These are phyloP conservation scores for Fusarium avenaceum DNA, from an alignment of 2,329 filamentous ascomycete genomes.

Conservation along the genomic window DNA sequence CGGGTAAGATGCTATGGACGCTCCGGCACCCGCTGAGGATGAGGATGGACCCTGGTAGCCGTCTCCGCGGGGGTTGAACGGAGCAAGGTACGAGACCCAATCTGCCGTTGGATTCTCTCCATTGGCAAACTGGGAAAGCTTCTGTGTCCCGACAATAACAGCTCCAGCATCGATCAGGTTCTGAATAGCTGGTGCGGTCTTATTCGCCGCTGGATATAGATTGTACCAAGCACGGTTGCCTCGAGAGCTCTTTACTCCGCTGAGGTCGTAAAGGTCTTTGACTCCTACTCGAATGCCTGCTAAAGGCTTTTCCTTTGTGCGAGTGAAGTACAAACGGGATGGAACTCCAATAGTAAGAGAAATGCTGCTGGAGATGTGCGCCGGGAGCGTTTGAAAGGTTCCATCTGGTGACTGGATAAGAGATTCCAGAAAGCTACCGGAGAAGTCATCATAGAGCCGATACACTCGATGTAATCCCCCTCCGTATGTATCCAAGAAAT, in stretches of 20 bases:
- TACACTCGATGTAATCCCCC: background rate
- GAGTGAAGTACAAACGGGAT: no score
- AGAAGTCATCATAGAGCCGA: conserved; percentile 1
- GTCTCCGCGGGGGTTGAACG: conserved; percentile 63
- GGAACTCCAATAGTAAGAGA: background rate
- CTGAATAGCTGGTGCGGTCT: conserved; percentile 13
- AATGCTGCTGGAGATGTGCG: background rate
- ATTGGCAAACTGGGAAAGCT: conserved; percentile 33
- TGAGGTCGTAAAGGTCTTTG: conserved; percentile 6
- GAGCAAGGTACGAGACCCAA: conserved; percentile 55
- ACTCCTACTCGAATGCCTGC: conserved; percentile 5
- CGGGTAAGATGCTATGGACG: no score
- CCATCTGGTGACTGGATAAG: background rate
- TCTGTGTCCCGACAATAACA: conserved; percentile 29
- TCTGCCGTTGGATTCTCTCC: conserved; percentile 11
- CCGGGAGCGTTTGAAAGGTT: background rate
- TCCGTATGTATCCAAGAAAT: background rate
- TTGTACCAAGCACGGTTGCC: conserved; percentile 23
- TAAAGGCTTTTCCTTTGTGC: no score
- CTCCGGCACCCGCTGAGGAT: no score
- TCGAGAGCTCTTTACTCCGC: background rate
- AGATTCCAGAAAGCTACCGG: background rate
- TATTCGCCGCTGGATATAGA: background rate
- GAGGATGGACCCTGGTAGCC: conserved; percentile 54
- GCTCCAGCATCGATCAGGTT: conserved; percentile 31